Conservation (phyloP, 768 basidiomycete species). For the Amanita pseudoporphyria region DNA sequence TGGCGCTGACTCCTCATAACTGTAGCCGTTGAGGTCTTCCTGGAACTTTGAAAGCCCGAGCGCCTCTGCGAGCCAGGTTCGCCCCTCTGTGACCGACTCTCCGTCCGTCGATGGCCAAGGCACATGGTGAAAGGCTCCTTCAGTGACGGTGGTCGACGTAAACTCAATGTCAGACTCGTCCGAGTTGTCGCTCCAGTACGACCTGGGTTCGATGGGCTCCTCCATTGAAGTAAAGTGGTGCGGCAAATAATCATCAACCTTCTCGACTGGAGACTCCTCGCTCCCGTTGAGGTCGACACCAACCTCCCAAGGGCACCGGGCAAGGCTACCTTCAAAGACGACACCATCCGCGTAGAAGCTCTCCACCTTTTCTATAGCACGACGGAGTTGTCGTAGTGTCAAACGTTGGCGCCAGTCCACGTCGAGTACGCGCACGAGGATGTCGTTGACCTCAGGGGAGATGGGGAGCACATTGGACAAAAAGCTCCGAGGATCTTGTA, state of each 20-base stretch:
- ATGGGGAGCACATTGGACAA: conserved; percentile 83
- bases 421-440: conserved; percentile 71
- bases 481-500: conserved; percentile 72
- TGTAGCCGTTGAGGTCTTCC: conserved; percentile 25
- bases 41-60: conserved; percentile 33
- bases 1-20: conserved; percentile 42
- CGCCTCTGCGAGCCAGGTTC: conserved; percentile 48
- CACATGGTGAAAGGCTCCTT: conserved; percentile 21
- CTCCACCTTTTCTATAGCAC: conserved; percentile 41
- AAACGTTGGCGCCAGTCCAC: conserved; percentile 35
- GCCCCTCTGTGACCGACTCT: conserved; percentile 33
- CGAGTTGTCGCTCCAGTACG: conserved; percentile 55
- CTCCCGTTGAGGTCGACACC: conserved; percentile 51
- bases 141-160: conserved; percentile 25
- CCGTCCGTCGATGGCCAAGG: conserved; percentile 32
- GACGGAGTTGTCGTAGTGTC: conserved; percentile 42
- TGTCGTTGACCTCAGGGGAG: conserved; percentile 62
- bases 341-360: conserved; percentile 66
- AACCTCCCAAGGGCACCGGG: conserved; percentile 64
- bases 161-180: conserved; percentile 35
- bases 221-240: conserved; percentile 27
- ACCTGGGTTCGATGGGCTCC: conserved; percentile 28
- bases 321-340: conserved; percentile 70
- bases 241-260: conserved; percentile 25
- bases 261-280: conserved; percentile 41